Percentiles rank a stretch among this genome's conserved stretches.
These are phyloP conservation scores for Aspergillus viridinutans DNA, from an alignment of 2,329 filamentous ascomycete genomes.

Conservation along the genomic window DNA sequence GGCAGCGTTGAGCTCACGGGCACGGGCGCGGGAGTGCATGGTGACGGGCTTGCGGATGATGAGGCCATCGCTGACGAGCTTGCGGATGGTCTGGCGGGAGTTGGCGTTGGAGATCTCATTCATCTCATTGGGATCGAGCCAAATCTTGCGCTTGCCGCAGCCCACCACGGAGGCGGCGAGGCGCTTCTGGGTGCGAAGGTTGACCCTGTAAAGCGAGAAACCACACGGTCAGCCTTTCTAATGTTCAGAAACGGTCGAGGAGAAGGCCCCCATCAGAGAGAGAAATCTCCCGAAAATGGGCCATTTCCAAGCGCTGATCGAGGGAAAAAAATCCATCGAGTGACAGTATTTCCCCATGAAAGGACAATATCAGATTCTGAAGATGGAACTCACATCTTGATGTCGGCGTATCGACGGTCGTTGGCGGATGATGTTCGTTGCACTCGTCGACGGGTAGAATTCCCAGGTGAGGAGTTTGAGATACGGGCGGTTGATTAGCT, in stretches of 20 bases:
- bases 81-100: conserved; percentile 99
- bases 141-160: conserved; percentile 99
- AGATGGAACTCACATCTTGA: conserved; percentile 43
- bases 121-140: conserved; percentile 99
- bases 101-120: conserved; percentile 99
- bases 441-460: conserved; percentile 35
- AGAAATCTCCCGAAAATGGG: conserved; percentile 6
- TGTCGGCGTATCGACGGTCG: conserved; percentile 45
- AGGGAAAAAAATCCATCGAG: conserved; percentile 15
- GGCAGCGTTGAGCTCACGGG: conserved; percentile 90
- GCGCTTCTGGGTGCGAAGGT: conserved; percentile 99
- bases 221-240: conserved; percentile 30
- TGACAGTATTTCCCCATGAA: conserved; percentile 16
- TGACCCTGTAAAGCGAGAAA: conserved; percentile 68
- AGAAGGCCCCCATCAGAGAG: background rate
- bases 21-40: conserved; percentile 97
- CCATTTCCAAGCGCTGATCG: conserved; percentile 4
- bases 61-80: conserved; percentile 98
- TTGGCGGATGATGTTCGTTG: conserved; percentile 44
- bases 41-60: conserved; percentile 99
- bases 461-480: conserved; percentile 40
- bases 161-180: conserved; percentile 97
- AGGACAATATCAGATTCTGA: conserved; percentile 15
- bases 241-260: conserved; percentile 18
- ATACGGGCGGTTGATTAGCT: conserved; percentile 37